Conservation (phyloP, 2,329 filamentous ascomycete species). For the Neospermospora avenae region DNA sequence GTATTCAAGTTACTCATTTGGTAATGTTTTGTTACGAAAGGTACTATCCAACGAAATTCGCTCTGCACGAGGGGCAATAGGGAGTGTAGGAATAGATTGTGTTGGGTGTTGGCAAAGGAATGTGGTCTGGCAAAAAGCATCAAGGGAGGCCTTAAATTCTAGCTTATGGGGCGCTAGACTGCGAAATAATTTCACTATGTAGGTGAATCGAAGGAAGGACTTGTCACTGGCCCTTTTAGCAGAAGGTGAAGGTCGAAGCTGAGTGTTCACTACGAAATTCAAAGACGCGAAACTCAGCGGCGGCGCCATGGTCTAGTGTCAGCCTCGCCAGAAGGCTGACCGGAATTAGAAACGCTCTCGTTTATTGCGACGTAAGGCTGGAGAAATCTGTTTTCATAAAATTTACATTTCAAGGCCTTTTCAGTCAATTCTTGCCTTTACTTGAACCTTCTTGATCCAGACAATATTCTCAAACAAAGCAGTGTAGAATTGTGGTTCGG, state of each 20-base stretch:
- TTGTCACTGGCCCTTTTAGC: background rate
- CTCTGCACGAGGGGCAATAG: background rate
- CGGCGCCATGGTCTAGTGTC: background rate
- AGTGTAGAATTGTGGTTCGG: too few species aligned
- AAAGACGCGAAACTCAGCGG: too few species aligned
- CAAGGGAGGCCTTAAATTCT: background rate
- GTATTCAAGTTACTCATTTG: slow-evolving; percentile 11
- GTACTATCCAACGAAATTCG: background rate
- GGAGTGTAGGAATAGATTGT: background rate
- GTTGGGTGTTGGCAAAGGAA: background rate
- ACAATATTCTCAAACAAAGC: too few species aligned
- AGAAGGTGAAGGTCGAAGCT: background rate
- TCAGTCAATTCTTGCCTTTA: too few species aligned
- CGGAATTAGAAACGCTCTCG: background rate
- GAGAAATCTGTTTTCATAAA: too few species aligned
- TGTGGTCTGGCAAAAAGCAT: background rate
- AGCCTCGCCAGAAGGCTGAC: slow-evolving; percentile 9
- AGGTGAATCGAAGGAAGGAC: background rate
- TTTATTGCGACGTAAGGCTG: too few species aligned
- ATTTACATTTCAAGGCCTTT: too few species aligned
- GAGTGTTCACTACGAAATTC: background rate
- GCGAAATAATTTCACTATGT: background rate
- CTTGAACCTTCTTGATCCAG: too few species aligned
- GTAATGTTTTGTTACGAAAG: background rate
- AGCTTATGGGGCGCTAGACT: background rate